Base-by-base conservation (phyloP, 768 basidiomycete genomes). In the Collybiopsis confluens region DNA sequence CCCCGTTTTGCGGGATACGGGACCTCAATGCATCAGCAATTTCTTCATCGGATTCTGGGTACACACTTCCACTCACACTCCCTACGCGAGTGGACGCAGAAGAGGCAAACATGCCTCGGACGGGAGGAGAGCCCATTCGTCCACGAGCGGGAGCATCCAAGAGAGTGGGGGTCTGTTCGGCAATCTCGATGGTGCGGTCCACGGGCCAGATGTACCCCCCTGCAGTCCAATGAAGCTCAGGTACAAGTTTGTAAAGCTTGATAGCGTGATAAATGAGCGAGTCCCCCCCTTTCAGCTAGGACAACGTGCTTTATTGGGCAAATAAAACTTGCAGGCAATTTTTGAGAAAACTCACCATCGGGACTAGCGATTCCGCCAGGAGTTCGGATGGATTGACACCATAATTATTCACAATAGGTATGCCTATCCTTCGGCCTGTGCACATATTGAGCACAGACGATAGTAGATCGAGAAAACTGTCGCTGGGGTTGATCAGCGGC, bases 121-220 rank as follows among this genome's bases (percentile, higher is more conserved):
- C 46, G 21, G 38, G 23, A 16, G 38, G 41, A 2, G 20, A 24
- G 8, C 21, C 41, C 10, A 27, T 8, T n/a, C 27, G 38, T 5
- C 41, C 50, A 3, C 50, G 50, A 38, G n/a, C n/a, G n/a, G 52
- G 63, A 20, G 71, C 68, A 3, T 52, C 50, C 26, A 52, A 38
- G 30, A 50, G 9, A 18, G 30, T 50, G 59, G 30, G 56, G 53
- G 73, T 67, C 36, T 83, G 80, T 48, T 71, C 72, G 36, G 74
- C 74, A 52, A 80, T 77, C 61, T 90, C 86, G 18, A 90, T 84
- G 0, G 80, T 77, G 47, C 80, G 79, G 61, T 88, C 85, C 23
- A 81, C 73, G 0, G 88, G 83, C 90, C 90, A 92, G 56, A 92
- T 75, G 65, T 86, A 90, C 18, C 88, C 88, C 1, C 88, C 89